Percentiles rank a stretch among this genome's conserved stretches.
Conservation (phyloP, 2,329 filamentous ascomycete genomes). For the Pseudonectria buxi region DNA sequence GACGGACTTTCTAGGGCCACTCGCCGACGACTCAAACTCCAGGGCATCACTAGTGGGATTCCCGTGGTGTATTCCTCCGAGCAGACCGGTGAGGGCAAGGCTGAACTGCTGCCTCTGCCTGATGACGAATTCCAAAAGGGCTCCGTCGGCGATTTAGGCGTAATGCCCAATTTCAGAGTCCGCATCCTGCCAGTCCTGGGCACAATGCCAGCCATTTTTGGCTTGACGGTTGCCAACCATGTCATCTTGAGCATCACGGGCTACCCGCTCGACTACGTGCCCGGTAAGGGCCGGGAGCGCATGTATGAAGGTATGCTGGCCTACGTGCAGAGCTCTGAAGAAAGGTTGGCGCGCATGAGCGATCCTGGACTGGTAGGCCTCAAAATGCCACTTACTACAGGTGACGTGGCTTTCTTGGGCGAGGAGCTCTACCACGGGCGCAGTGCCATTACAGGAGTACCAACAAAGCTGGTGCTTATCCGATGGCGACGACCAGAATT, state of each 20-base stretch:
- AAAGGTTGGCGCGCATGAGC: constrained; percentile 55
- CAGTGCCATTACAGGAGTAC: constrained; percentile 74
- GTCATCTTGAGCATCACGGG: constrained; percentile 74
- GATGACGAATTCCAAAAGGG: constrained; percentile 88
- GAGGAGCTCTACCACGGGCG: constrained; percentile 84
- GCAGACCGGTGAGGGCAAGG: constrained; percentile 83
- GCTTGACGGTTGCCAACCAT: constrained; percentile 85
- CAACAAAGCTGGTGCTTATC: constrained; percentile 71
- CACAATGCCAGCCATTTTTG: constrained; percentile 96
- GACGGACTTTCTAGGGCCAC: constrained; percentile 85
- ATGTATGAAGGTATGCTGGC: constrained; percentile 82
- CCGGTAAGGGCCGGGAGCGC: constrained; percentile 77
- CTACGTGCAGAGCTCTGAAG: constrained; percentile 69
- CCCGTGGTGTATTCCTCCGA: constrained; percentile 91
- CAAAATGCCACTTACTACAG: constrained; percentile 68
- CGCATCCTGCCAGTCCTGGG: constrained; percentile 92
- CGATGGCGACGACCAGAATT: constrained; percentile 66
- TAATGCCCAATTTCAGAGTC: constrained; percentile 86
- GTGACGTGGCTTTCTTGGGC: constrained; percentile 79
- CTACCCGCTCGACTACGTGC: constrained; percentile 80
- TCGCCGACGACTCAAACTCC: constrained; percentile 66
- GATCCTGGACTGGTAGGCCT: constrained; percentile 52
- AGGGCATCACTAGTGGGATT: constrained; percentile 77
- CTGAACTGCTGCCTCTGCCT: constrained; percentile 74
- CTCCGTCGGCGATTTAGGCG: constrained; percentile 75